Evolutionary conservation across 768 basidiomycete species (phyloP).

Genomic region (Lentinula sp.): DNA sequence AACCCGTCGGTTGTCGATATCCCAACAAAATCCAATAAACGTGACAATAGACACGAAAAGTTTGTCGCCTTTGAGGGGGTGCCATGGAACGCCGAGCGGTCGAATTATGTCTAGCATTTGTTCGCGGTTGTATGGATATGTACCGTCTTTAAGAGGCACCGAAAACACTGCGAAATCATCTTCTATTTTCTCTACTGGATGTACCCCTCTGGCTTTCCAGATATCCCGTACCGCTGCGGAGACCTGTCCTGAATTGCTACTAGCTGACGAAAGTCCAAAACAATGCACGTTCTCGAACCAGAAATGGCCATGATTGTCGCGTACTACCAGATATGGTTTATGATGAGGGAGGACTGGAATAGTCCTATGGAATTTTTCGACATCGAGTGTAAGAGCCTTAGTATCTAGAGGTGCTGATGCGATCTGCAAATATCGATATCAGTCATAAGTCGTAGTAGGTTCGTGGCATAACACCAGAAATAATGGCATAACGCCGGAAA

Average conservation of each 20-base stretch:
- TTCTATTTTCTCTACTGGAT: constrained; percentile 19
- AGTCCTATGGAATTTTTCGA: not conserved
- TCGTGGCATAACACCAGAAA: too few species aligned
- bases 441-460: too few species aligned
- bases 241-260: constrained; percentile 6
- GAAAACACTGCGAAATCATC: constrained; percentile 23
- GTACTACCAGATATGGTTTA: constrained; percentile 9
- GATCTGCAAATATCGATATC: too few species aligned
- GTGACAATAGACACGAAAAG: constrained; percentile 13
- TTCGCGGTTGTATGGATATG: not conserved
- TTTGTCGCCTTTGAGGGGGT: constrained; percentile 14
- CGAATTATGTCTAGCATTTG: constrained; percentile 6
- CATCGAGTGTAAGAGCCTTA: constrained; percentile 6
- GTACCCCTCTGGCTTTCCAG: not conserved
- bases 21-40: constrained; percentile 24
- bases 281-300: constrained; percentile 10
- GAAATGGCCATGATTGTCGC: not conserved
- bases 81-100: constrained; percentile 18
- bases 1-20: constrained; percentile 11
- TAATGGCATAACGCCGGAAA: too few species aligned
- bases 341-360: constrained; percentile 7
- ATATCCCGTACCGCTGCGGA: constrained; percentile 10
- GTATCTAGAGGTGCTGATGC: too few species aligned
- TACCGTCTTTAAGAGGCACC: not conserved
- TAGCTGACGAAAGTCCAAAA: constrained; percentile 1